Evolutionary conservation across 139 green algal species (phyloP).

Genomic region (Spirogloea muscicola): DNA sequence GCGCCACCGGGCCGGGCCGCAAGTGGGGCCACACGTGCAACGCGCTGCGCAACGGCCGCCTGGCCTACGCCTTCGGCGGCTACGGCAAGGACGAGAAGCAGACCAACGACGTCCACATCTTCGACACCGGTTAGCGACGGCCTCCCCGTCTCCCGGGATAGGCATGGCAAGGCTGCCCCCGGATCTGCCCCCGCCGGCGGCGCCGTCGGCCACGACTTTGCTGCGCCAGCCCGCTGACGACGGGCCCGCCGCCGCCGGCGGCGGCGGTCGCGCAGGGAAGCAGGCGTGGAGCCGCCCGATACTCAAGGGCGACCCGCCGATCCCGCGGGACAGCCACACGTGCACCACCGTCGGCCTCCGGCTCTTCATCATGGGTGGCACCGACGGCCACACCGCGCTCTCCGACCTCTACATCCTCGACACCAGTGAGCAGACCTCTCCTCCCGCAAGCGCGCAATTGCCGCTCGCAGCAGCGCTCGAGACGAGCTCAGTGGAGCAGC

Average conservation of each 20-base stretch:
- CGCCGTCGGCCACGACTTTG: no score
- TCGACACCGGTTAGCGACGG: slow-evolving; percentile 4
- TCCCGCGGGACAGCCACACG: slow-evolving; percentile 38
- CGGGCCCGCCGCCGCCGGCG: no score
- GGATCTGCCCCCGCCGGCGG: no score
- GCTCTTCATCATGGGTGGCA: slow-evolving; percentile 40
- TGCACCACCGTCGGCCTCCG: slow-evolving; percentile 28
- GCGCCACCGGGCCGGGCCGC: slow-evolving; percentile 3
- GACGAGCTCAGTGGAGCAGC: no score
- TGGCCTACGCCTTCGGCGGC: slow-evolving; percentile 33
- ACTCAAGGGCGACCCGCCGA: slow-evolving; percentile 24
- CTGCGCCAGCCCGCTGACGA: no score
- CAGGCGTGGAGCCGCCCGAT: slow-evolving; percentile 26
- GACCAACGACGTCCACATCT: slow-evolving; percentile 26
- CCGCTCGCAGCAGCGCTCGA: no score
- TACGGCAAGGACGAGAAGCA: slow-evolving; percentile 35
- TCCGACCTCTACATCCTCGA: slow-evolving; percentile 36
- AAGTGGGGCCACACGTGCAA: slow-evolving; percentile 34
- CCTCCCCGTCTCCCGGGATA: background rate
- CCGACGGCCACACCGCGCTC: slow-evolving; percentile 4
- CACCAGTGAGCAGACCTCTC: slow-evolving; percentile 31
- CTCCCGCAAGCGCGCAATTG: no score
- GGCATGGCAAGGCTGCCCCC: no score
- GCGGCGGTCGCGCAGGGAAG: no score
- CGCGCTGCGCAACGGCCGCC: slow-evolving; percentile 2